A percentile compares a stretch with the other conserved stretches of the same genome.
phyloP scores from a whole-genome alignment of 2,329 filamentous ascomycete genomes.

The Dothistroma pini region DNA sequence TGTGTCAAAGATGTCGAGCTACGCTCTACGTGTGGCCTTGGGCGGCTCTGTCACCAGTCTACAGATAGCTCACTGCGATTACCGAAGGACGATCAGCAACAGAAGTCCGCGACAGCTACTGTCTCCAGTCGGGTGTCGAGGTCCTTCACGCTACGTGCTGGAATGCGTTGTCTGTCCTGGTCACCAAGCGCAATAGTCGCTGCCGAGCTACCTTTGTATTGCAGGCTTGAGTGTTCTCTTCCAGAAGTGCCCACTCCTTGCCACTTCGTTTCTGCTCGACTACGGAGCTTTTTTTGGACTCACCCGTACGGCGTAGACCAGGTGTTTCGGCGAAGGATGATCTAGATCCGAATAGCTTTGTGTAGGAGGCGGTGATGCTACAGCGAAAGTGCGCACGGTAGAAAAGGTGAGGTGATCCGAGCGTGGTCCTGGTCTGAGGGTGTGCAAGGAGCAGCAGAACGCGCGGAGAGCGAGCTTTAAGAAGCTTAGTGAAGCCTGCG shows the following conservation, averaged over 20 bases:
- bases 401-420: not conserved
- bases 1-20: conserved; percentile 11
- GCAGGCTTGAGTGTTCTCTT: not conserved
- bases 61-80: conserved; percentile 24
- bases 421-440: not conserved
- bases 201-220: not conserved
- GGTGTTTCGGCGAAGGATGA: not conserved
- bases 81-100: conserved; percentile 22
- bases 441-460: not conserved
- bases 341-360: not conserved
- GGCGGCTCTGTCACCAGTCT: conserved; percentile 16
- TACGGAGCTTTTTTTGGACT: not conserved
- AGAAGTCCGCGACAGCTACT: conserved; percentile 19
- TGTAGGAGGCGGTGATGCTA: not conserved
- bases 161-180: not conserved
- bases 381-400: not conserved
- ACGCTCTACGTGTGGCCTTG: conserved; percentile 21
- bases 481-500: not conserved
- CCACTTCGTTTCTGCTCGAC: conserved; percentile 1
- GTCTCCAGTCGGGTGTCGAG: conserved; percentile 1
- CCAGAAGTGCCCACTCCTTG: conserved; percentile 1
- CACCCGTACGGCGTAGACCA: not conserved
- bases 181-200: not conserved
- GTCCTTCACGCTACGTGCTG: conserved; percentile 2
- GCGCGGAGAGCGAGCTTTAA: not conserved